Evolutionary conservation across 305 asterid species (phyloP).

Genomic region (Fraxinus albicans): DNA sequence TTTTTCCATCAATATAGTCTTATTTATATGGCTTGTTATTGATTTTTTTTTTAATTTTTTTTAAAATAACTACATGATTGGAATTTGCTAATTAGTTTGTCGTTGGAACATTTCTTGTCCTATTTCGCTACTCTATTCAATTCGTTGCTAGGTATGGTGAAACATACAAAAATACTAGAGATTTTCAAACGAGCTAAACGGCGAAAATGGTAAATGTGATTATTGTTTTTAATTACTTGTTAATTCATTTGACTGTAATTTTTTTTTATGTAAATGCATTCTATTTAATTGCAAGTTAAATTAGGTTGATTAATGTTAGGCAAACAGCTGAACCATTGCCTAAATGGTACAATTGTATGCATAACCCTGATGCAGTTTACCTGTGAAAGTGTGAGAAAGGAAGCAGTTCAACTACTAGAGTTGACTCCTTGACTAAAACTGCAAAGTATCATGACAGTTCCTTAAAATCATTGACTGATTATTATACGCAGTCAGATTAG

Average conservation of each 20-base stretch:
- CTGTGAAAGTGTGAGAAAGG: conserved; percentile 28
- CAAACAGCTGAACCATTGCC: conserved; percentile 33
- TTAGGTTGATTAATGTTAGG: conserved; percentile 25
- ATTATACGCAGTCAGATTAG: not conserved
- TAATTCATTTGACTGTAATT: not conserved
- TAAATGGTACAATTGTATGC: conserved; percentile 25
- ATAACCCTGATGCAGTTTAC: conserved; percentile 34
- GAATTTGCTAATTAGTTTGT: not conserved
- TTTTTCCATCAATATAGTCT: conserved; percentile 6
- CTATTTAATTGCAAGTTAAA: not conserved
- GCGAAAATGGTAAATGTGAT: not conserved
- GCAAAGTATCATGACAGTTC: not conserved
- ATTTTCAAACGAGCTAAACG: not conserved
- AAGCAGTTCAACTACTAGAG: conserved; percentile 51
- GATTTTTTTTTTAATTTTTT: not conserved
- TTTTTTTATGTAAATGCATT: no score
- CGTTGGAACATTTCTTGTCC: not conserved
- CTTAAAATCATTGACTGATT: not conserved
- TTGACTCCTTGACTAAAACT: conserved; percentile 45
- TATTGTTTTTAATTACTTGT: not conserved
- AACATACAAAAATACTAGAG: not conserved
- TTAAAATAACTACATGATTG: not conserved
- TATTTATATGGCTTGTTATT: conserved; percentile 6
- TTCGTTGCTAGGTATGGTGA: not conserved
- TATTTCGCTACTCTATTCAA: not conserved